Base-by-base conservation (phyloP, 495 filamentous ascomycete genomes). In the Aspergillus steynii region DNA sequence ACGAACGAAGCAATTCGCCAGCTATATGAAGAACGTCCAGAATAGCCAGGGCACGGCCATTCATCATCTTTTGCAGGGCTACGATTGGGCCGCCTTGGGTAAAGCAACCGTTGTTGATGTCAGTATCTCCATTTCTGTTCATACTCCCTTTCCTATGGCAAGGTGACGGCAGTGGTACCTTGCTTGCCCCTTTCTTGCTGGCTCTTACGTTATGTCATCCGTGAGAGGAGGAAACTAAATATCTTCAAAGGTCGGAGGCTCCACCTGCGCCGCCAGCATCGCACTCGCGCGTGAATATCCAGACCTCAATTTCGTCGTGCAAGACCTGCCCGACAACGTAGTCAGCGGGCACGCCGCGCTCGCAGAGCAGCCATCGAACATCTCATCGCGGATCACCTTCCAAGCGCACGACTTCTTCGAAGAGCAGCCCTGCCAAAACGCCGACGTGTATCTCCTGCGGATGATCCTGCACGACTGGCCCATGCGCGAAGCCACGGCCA, bases 391-490 rank as follows among this genome's bases (percentile, higher is more conserved):
- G 2, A 70, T 85, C 50, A 59, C 64, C 0, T 85, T 80, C 63
- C 62, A 72, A 50, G 72, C 66, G 20, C 78, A 85, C 49, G 75
- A 83, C 57, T 80, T 86, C 61, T 80, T 83, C 69, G 54, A 74
- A 31, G 64, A 68, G 4, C 82, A 86, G 63, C 73, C 79, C 0
- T 65, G 81, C 6, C 58, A 64, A n/a, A 65, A 67, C 14, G 85
- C 84, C 5, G 81, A 85, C 50, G 74, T 82, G 12, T 87, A 86
- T 61, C 73, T 86, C 45, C 64, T 85, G 29, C 79, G 84, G 29
- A 69, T 75, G 57, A 76, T 86, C 27, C 61, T 87, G n/a, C 84
- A 86, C 60, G 81, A 86, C 61, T 79, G 78, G 73, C 63, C 74
- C 4, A 73, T 81, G 29, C 60, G 68, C n/a, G 72, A 83, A 29